A percentile compares a stretch with the other conserved stretches of the same genome.
These are phyloP conservation scores for Theobroma grandiflorum DNA, from an alignment of 441 rosid genomes.

Conservation along the genomic window DNA sequence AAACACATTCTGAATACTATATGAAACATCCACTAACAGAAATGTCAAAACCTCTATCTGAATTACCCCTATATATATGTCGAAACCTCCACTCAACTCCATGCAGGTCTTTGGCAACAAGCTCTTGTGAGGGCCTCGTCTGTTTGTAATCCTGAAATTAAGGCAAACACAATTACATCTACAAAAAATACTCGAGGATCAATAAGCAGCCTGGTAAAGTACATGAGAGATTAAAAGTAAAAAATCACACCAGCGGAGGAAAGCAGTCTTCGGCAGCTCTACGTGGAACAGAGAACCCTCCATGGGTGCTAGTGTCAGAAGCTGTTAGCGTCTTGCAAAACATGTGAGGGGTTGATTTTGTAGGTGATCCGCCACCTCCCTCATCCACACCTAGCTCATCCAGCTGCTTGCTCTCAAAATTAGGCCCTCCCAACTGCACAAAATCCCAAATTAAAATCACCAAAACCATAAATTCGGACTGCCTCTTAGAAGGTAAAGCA, in stretches of 20 bases:
- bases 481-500: background rate
- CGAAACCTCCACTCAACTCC: constrained; percentile 94
- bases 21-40: background rate
- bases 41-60: background rate
- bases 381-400: constrained; percentile 65
- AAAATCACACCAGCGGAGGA: constrained; percentile 78
- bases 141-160: constrained; percentile 81
- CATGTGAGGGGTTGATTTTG: constrained; percentile 87
- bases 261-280: constrained; percentile 99
- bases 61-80: constrained; percentile 89
- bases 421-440: constrained; percentile 57
- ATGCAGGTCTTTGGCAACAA: constrained; percentile 94
- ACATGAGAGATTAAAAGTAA: constrained; percentile 26
- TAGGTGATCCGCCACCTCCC: constrained; percentile 60
- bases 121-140: constrained; percentile 97
- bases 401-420: constrained; percentile 48
- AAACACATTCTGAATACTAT: background rate
- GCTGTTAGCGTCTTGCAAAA: constrained; percentile 99
- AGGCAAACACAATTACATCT: constrained; percentile 11
- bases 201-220: background rate
- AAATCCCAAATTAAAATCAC: constrained; percentile 32
- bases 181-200: background rate
- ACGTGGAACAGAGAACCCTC: constrained; percentile 98
- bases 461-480: constrained; percentile 9
- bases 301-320: constrained; percentile 98